phyloP scores from a whole-genome alignment of 2,329 filamentous ascomycete species.

The Sphaerulina populicola region DNA sequence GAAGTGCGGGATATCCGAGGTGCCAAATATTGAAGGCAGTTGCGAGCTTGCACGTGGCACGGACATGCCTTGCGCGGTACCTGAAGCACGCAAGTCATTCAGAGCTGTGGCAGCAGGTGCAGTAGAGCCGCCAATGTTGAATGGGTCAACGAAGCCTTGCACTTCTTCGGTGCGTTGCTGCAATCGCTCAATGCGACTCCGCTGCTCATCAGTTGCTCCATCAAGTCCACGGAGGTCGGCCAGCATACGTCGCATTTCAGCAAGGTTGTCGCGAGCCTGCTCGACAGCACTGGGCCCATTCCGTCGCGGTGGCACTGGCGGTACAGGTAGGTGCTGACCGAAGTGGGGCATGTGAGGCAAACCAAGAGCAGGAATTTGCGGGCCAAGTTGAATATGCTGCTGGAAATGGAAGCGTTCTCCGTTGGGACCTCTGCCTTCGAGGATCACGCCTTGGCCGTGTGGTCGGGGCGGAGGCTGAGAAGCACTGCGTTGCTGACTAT shows the following conservation, averaged over 20 bases:
- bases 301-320: background rate
- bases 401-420: conserved; percentile 28
- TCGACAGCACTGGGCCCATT: conserved; percentile 25
- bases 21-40: background rate
- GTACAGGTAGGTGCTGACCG: background rate
- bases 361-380: background rate
- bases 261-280: conserved; percentile 27
- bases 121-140: conserved; percentile 10
- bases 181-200: conserved; percentile 18
- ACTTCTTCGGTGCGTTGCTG: conserved; percentile 22
- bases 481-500: conserved; percentile 6
- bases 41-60: conserved; percentile 5
- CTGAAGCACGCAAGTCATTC: background rate
- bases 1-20: background rate
- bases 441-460: conserved; percentile 19
- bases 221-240: conserved; percentile 22
- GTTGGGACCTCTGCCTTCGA: conserved; percentile 26
- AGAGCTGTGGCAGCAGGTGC: background rate
- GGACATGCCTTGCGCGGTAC: conserved; percentile 1
- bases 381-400: conserved; percentile 20
- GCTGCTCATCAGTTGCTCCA: conserved; percentile 19
- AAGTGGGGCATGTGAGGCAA: conserved; percentile 1
- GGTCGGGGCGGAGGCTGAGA: conserved; percentile 15
- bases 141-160: conserved; percentile 29
- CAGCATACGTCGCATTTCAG: conserved; percentile 29